These are phyloP conservation scores for Malus hybrid DNA, from an alignment of 331 rosid species.

Conservation along the genomic window DNA sequence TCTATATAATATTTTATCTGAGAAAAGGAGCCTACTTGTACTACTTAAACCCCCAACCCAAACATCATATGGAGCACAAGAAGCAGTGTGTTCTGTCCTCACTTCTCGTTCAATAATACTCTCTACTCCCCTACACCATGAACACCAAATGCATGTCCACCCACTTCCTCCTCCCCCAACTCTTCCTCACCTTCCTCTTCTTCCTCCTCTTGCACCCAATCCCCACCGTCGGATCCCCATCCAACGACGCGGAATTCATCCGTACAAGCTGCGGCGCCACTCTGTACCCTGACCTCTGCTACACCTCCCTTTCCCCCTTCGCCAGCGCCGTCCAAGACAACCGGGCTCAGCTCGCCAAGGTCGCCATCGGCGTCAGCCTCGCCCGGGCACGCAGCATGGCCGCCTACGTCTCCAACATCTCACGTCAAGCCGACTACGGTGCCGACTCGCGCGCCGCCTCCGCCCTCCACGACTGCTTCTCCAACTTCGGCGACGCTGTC, in stretches of 20 bases:
- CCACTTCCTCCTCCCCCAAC: neutral
- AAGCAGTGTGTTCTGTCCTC: neutral
- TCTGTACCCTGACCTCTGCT: constrained; percentile 86
- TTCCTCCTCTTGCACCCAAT: neutral
- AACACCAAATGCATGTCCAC: neutral
- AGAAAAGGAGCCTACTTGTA: no score
- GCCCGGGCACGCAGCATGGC: constrained; percentile 48
- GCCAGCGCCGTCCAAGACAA: constrained; percentile 59
- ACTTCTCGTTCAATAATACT: neutral
- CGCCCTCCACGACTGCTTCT: constrained; percentile 84
- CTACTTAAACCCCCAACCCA: neutral
- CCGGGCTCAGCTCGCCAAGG: constrained; percentile 73
- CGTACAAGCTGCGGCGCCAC: constrained; percentile 68
- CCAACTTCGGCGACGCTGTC: constrained; percentile 77
- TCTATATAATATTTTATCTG: no score
- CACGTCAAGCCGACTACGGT: constrained; percentile 55
- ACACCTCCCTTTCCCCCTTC: constrained; percentile 72
- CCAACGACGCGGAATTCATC: constrained; percentile 49
- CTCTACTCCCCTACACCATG: neutral
- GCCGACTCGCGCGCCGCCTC: constrained; percentile 35
- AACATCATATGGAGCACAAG: neutral
- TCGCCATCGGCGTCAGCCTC: constrained; percentile 69
- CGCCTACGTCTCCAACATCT: constrained; percentile 49
- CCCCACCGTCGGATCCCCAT: neutral
- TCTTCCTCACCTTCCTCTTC: neutral